These are phyloP conservation scores for Curvularia sp. DNA, from an alignment of 2,329 filamentous ascomycete species.

Conservation along the genomic window DNA sequence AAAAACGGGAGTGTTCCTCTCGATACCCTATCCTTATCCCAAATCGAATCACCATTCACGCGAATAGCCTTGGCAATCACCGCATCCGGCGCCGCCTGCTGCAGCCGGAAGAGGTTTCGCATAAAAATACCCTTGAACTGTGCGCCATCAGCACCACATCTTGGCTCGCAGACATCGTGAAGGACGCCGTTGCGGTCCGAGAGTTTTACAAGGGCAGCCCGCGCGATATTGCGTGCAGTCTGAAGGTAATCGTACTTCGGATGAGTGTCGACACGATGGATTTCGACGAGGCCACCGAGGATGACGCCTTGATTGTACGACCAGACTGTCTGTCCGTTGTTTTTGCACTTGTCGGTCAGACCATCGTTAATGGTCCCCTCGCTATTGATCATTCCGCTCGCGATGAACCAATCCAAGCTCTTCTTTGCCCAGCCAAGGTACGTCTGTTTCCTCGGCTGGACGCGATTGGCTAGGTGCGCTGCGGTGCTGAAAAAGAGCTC, in stretches of 20 bases:
- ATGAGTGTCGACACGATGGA: slow-evolving; percentile 51
- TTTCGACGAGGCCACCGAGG: slow-evolving; percentile 64
- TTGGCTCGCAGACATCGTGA: slow-evolving; percentile 51
- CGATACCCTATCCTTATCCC: slow-evolving; percentile 62
- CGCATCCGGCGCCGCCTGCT: slow-evolving; percentile 59
- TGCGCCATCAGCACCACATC: slow-evolving; percentile 56
- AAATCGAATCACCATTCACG: slow-evolving; percentile 70
- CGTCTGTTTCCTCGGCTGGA: slow-evolving; percentile 38
- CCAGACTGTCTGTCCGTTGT: slow-evolving; percentile 59
- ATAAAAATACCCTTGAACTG: slow-evolving; percentile 78
- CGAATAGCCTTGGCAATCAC: slow-evolving; percentile 64
- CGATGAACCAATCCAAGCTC: slow-evolving; percentile 61
- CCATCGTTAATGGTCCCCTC: slow-evolving; percentile 63
- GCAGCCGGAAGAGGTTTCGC: slow-evolving; percentile 68
- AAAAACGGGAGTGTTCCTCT: slow-evolving; percentile 50
- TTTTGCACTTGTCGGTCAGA: slow-evolving; percentile 59
- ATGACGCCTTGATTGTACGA: slow-evolving; percentile 70
- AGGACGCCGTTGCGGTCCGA: slow-evolving; percentile 50
- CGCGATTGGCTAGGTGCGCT: slow-evolving; percentile 63
- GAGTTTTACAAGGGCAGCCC: slow-evolving; percentile 49
- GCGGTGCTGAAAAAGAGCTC: slow-evolving; percentile 64
- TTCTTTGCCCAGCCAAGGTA: slow-evolving; percentile 58
- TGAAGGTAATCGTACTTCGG: slow-evolving; percentile 45
- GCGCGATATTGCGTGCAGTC: slow-evolving; percentile 50
- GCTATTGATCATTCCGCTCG: slow-evolving; percentile 57